Conservation (phyloP, 1,139 yeast genomes). For the Arxiozyma slooffiae region DNA sequence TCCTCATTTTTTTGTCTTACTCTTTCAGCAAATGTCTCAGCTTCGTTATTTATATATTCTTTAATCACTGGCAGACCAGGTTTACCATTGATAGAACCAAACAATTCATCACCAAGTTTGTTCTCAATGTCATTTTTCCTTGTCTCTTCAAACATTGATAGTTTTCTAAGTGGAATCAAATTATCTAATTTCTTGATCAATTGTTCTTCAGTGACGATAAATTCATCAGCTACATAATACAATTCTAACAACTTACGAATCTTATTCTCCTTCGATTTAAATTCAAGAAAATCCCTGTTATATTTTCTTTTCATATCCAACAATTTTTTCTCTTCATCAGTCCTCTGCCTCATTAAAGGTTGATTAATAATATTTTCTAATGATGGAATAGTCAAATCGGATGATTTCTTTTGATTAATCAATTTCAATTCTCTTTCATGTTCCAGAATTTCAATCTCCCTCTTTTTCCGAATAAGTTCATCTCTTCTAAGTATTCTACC, state of each 20-base stretch:
- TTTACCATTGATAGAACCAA: constrained; percentile 9
- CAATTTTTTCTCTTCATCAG: constrained; percentile 50
- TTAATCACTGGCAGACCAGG: constrained; percentile 13
- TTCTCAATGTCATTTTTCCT: constrained; percentile 8
- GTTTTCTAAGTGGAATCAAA: constrained; percentile 1
- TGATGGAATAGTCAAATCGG: constrained; percentile 64
- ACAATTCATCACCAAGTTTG: constrained; percentile 10
- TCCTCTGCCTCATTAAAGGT: constrained; percentile 62
- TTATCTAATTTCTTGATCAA: constrained; percentile 27
- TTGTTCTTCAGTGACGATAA: constrained; percentile 32
- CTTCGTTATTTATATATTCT: constrained; percentile 12
- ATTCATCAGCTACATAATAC: constrained; percentile 56
- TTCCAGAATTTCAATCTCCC: no score
- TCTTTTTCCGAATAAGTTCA: no score
- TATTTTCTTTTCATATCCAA: constrained; percentile 44
- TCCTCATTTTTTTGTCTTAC: not conserved
- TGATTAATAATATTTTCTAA: constrained; percentile 58
- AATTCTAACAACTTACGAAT: constrained; percentile 54
- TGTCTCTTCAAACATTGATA: not conserved
- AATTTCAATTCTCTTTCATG: constrained; percentile 25
- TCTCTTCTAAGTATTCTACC: no score
- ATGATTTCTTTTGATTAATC: constrained; percentile 17
- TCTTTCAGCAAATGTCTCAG: constrained; percentile 4
- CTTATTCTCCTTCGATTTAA: constrained; percentile 38
- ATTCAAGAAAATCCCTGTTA: constrained; percentile 41